phyloP scores from a whole-genome alignment of 805 yeast species.

The Grigorovia yakushimaensis region DNA sequence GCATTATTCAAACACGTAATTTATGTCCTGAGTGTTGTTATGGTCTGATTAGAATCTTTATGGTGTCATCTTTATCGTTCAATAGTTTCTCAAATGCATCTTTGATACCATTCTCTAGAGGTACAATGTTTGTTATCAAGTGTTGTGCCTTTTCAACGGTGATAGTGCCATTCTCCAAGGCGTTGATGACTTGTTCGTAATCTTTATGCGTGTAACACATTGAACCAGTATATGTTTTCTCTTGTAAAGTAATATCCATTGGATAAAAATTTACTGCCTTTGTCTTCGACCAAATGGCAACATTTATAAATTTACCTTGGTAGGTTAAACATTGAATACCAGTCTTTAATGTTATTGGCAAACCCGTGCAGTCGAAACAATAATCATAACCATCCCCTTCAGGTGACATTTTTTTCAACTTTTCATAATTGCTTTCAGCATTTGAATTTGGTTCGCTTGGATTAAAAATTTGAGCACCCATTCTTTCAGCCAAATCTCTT shows the following conservation, averaged over 20 bases:
- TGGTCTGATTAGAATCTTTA: conserved; percentile 46
- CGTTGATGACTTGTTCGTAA: conserved; percentile 47
- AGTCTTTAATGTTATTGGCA: conserved; percentile 40
- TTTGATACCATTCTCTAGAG: conserved; percentile 40
- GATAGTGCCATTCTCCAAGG: conserved; percentile 39
- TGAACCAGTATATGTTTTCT: conserved; percentile 48
- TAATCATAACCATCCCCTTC: conserved; percentile 40
- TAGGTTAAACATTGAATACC: conserved; percentile 42
- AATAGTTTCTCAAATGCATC: conserved; percentile 43
- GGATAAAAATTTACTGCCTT: conserved; percentile 41
- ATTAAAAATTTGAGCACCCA: conserved; percentile 43
- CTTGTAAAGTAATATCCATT: conserved; percentile 48
- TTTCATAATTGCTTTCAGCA: conserved; percentile 30
- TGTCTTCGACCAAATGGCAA: conserved; percentile 52
- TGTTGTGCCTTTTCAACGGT: conserved; percentile 34
- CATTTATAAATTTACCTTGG: conserved; percentile 50
- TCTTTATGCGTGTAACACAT: conserved; percentile 53
- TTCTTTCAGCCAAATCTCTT: conserved; percentile 38
- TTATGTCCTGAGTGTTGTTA: too few species aligned
- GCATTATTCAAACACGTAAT: too few species aligned
- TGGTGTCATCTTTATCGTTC: conserved; percentile 43
- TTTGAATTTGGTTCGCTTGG: conserved; percentile 30
- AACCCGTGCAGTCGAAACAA: conserved; percentile 46
- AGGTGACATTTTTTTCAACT: conserved; percentile 33
- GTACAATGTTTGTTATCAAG: conserved; percentile 45